Evolutionary conservation across 2,329 filamentous ascomycete species (phyloP).

Genomic region (Alternaria longipes): DNA sequence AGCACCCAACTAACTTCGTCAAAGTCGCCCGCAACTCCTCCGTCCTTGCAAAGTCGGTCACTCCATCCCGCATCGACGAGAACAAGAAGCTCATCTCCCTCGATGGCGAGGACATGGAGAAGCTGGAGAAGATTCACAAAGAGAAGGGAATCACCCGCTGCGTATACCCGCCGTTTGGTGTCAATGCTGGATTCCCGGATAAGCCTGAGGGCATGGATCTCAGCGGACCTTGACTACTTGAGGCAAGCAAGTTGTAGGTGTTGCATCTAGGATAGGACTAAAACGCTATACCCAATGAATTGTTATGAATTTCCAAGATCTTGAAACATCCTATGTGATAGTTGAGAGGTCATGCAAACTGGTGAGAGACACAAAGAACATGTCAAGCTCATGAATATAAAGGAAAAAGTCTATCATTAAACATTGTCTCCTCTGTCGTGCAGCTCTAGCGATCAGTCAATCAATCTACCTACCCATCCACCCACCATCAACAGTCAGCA

Average conservation of each 20-base stretch:
- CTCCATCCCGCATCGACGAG: conserved; percentile 71
- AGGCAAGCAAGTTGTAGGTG: conserved; percentile 16
- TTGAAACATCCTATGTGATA: neutral
- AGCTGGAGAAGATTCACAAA: conserved; percentile 57
- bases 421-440: neutral
- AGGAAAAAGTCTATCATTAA: neutral
- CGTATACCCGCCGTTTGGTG: conserved; percentile 61
- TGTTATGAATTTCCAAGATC: neutral
- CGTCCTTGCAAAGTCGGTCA: conserved; percentile 78
- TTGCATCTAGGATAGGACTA: conserved; percentile 4
- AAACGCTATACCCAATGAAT: conserved; percentile 24
- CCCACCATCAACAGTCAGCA: conserved; percentile 85
- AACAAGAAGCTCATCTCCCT: conserved; percentile 74
- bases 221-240: conserved; percentile 39
- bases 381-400: neutral
- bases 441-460: neutral
- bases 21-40: conserved; percentile 74
- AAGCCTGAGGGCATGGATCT: conserved; percentile 53
- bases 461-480: conserved; percentile 82
- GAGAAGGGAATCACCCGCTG: conserved; percentile 58
- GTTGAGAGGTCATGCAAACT: neutral
- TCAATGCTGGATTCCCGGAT: conserved; percentile 60
- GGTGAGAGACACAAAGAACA: neutral
- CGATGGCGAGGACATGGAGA: conserved; percentile 69
- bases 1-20: conserved; percentile 4